Conservation (phyloP, 768 basidiomycete genomes). For the Lentinula detonsa region DNA sequence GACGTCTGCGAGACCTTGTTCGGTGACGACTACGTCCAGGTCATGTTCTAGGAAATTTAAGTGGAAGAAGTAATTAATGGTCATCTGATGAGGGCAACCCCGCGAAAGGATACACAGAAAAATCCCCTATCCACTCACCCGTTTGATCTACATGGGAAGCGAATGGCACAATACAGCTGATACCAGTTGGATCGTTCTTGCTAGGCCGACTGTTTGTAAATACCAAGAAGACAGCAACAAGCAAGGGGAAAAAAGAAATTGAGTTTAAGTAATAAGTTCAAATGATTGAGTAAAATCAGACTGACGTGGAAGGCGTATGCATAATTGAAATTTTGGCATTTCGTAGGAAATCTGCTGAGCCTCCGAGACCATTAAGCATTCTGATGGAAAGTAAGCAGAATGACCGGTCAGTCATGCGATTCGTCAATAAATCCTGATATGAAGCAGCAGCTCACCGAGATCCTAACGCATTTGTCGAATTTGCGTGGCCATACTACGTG, state of each 20-base stretch:
- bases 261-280: neutral
- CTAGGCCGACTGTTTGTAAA: constrained; percentile 28
- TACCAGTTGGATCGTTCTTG: constrained; percentile 42
- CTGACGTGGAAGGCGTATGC: constrained; percentile 40
- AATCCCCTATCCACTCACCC: constrained; percentile 20
- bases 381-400: constrained; percentile 10
- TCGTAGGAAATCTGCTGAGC: constrained; percentile 41
- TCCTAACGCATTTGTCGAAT: constrained; percentile 45
- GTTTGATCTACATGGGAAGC: constrained; percentile 43
- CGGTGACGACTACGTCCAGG: constrained; percentile 40
- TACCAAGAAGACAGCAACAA: neutral
- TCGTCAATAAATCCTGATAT: too few species aligned
- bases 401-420: too few species aligned
- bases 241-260: neutral
- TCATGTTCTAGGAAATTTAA: constrained; percentile 31
- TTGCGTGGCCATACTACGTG: constrained; percentile 39
- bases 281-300: neutral
- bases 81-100: too few species aligned
- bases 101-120: neutral
- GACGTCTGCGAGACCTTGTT: constrained; percentile 43
- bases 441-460: constrained; percentile 18
- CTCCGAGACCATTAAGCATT: constrained; percentile 45
- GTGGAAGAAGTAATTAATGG: too few species aligned
- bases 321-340: constrained; percentile 46
- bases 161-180: constrained; percentile 45